phyloP scores from a whole-genome alignment of 2,329 filamentous ascomycete species.

The Aspergillus nomiae region DNA sequence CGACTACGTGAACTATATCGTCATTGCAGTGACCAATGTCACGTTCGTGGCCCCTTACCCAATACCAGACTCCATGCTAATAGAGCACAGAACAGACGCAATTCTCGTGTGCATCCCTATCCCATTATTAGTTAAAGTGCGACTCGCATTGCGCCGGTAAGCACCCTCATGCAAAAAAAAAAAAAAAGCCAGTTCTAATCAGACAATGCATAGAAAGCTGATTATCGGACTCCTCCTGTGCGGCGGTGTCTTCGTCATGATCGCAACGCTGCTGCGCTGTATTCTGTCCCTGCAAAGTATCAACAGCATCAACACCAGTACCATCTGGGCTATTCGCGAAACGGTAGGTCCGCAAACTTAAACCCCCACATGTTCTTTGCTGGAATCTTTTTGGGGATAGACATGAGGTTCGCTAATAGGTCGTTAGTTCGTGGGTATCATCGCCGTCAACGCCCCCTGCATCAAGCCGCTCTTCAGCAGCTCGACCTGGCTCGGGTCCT shows the following conservation, averaged over 20 bases:
- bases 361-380: too few species aligned
- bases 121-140: conserved; percentile 45
- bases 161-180: background rate
- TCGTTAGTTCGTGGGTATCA: conserved; percentile 46
- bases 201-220: conserved; percentile 32
- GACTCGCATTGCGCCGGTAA: conserved; percentile 37
- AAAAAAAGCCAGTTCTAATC: background rate
- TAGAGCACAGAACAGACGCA: conserved; percentile 2
- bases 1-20: conserved; percentile 41
- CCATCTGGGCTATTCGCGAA: conserved; percentile 49
- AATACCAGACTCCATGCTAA: background rate
- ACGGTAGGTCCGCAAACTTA: conserved; percentile 29
- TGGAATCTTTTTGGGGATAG: background rate
- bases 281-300: conserved; percentile 41
- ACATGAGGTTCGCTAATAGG: background rate
- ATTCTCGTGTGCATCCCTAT: conserved; percentile 40
- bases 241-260: conserved; percentile 49
- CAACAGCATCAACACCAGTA: conserved; percentile 41
- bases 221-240: conserved; percentile 44
- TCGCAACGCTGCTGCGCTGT: conserved; percentile 47
- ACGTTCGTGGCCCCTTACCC: conserved; percentile 23
- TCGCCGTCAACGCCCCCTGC: conserved; percentile 46
- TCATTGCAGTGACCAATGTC: conserved; percentile 41
- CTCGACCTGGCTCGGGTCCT: conserved; percentile 18
- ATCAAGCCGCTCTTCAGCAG: conserved; percentile 46